These are phyloP conservation scores for Colletotrichum euphorbiae DNA, from an alignment of 2,329 filamentous ascomycete species.

Conservation along the genomic window DNA sequence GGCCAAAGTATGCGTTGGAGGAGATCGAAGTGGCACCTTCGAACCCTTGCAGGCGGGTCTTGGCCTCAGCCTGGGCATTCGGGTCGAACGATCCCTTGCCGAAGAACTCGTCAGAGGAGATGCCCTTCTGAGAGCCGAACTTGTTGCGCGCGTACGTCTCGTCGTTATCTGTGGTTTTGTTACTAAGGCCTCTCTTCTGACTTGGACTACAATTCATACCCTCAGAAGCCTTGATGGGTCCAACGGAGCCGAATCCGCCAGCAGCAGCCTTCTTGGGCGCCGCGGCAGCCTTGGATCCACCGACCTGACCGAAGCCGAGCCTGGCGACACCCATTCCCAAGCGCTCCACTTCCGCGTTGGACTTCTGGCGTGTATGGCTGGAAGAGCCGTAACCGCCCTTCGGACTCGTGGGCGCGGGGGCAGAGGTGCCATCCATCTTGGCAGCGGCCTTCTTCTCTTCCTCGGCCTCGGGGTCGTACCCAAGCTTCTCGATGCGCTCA, in stretches of 20 bases:
- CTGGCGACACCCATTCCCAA: slow-evolving; percentile 89
- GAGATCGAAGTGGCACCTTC: slow-evolving; percentile 94
- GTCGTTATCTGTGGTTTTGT: slow-evolving; percentile 69
- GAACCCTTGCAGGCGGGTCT: slow-evolving; percentile 87
- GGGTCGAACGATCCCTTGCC: slow-evolving; percentile 90
- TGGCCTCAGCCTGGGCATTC: slow-evolving; percentile 83
- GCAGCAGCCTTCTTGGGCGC: slow-evolving; percentile 75
- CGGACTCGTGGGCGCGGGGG: slow-evolving; percentile 82
- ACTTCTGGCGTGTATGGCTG: slow-evolving; percentile 67
- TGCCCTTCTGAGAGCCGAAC: slow-evolving; percentile 93
- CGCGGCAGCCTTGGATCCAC: slow-evolving; percentile 67
- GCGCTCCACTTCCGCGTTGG: slow-evolving; percentile 84
- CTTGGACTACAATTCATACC: slow-evolving; percentile 61
- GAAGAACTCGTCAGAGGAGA: slow-evolving; percentile 98
- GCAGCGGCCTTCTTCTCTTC: slow-evolving; percentile 59
- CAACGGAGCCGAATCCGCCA: slow-evolving; percentile 88
- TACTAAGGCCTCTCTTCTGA: not conserved
- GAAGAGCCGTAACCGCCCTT: slow-evolving; percentile 72
- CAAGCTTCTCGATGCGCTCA: slow-evolving; percentile 93
- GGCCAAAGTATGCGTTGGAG: slow-evolving; percentile 97
- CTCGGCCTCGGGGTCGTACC: slow-evolving; percentile 94
- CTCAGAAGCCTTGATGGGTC: slow-evolving; percentile 76
- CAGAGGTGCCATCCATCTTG: slow-evolving; percentile 70
- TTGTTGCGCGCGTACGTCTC: slow-evolving; percentile 87
- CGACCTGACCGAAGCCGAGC: slow-evolving; percentile 89